Base-by-base conservation (phyloP, 805 yeast genomes). In the Metschnikowia lunata region DNA sequence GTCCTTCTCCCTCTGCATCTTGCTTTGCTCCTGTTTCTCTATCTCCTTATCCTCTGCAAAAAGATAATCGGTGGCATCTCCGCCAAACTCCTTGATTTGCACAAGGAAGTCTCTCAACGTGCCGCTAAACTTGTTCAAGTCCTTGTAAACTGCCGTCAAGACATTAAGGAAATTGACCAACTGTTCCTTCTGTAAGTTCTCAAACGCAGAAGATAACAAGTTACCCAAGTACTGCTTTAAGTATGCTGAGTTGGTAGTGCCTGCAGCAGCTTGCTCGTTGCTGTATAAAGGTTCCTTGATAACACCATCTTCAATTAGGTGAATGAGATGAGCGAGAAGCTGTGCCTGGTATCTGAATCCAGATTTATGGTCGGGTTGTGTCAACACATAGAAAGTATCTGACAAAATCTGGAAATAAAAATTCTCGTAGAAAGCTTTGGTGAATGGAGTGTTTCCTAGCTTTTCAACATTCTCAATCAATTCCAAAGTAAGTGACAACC, bases 331-430 rank as follows among this genome's bases (percentile, higher is more conserved):
- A 46, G 95, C 83, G 56, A 93, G 75, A 50, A 95, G 74, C 59
- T 85, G 85, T 7, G 95, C 76, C 69, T 93, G 99, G 54, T 82
- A 77, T 49, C 84, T 79, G 72, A 93, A 93, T 1, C 98, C 98
- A 26, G 98, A 88, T 69, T 93, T 91, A 67, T 93, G 99, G 66
- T 93, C 99, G 8, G 97, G 83, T 64, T 93, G 98, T 3, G 99
- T 93, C 45, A 93, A 75, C 29, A 93, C 98, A 58, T 79, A 86
- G 62, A 93, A 93, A 1, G 95, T 85, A 63, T 93, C 99, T 46
- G 93, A 82, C 49, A 93, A 76, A 46, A 93, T 88, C 40, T 88
- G 84, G 75, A 88, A 85, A 64, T 85, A 90, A 62, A 85, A 93
- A 61, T 83, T 88, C 62, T 84, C 82, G 72, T 87, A 93, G 61